Base-by-base conservation (phyloP, 768 basidiomycete genomes). In the Pulveroboletus sp. region DNA sequence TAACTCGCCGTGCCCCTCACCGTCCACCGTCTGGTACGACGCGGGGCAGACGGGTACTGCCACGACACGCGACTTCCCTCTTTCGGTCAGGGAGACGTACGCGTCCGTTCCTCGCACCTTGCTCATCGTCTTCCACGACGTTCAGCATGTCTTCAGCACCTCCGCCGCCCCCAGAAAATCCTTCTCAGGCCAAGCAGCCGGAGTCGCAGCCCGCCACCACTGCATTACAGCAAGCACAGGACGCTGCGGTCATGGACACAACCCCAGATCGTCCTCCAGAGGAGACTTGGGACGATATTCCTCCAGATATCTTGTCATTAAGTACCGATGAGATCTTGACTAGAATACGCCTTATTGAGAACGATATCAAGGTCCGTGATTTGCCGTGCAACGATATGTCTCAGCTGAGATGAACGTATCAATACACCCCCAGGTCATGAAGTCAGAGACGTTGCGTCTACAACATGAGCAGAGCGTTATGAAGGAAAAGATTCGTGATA, bases 401-500 rank as follows among this genome's bases (percentile, higher is more conserved):
- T n/a, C 26, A 10, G 26, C 11, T 26, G 10, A 26, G 41, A 14
- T 50, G 30, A 49, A 11, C 18, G 35, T 41, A 11, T 15, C 21
- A 3, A 46, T 26, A 10, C 32, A 13, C 39, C n/a, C n/a, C 14
- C 39, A 96, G 93, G 93, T 99, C 58, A 96, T 99, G 89, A 83
- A 90, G 60, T 95, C 93, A 58, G 96, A 98, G 72, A 92, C 86
- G 9, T 74, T 89, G 56, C 81, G 96, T 44, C 71, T 99, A 48
- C 84, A 89, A 61, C 95, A 98, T 65, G 96, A 98, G 69, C 90
- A 95, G 71, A 87, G 74, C 58, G 86, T 87, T 57, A 98, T 99
- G 96, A 88, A 91, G 66, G 94, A 97, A 76, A 96, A 95, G 79
- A 96, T 99, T 64, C 83, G 91, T 46, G 96, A 99, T 66, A 99